Conservation (phyloP, 306 rosid genomes). For the Fragaria vesca region DNA sequence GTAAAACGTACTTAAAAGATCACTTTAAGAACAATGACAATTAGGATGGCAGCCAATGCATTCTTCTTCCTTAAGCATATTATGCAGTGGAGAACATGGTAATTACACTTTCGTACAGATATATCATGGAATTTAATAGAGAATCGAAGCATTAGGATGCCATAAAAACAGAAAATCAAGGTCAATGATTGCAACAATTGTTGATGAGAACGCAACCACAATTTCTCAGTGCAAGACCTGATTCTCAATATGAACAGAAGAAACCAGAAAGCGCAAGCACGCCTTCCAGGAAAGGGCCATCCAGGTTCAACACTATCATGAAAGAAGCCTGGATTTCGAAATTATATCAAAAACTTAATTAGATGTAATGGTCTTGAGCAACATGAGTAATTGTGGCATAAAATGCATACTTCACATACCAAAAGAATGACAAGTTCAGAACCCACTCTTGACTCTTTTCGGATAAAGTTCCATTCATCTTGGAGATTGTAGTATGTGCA, state of each 20-base stretch:
- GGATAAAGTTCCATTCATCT: background rate
- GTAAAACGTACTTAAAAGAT: background rate
- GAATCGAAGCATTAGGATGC: background rate
- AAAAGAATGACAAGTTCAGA: background rate
- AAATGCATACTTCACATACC: background rate
- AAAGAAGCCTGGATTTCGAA: background rate
- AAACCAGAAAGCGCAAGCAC: background rate
- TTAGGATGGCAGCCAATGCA: background rate
- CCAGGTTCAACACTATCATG: background rate
- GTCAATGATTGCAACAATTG: background rate
- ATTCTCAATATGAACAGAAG: background rate
- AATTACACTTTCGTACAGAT: background rate
- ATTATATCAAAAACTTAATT: background rate
- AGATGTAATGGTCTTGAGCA: background rate
- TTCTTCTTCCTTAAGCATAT: background rate
- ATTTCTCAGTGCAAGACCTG: background rate
- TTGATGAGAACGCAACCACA: background rate
- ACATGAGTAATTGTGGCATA: background rate
- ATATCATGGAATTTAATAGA: background rate
- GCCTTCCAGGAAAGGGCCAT: background rate
- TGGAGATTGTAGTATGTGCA: conserved; percentile 7
- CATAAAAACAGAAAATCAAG: background rate
- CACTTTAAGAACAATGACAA: background rate
- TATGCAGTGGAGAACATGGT: background rate
- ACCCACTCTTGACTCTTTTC: conserved; percentile 2